Conservation (phyloP, 2,329 filamentous ascomycete genomes). For the Coniochaeta sp. region DNA sequence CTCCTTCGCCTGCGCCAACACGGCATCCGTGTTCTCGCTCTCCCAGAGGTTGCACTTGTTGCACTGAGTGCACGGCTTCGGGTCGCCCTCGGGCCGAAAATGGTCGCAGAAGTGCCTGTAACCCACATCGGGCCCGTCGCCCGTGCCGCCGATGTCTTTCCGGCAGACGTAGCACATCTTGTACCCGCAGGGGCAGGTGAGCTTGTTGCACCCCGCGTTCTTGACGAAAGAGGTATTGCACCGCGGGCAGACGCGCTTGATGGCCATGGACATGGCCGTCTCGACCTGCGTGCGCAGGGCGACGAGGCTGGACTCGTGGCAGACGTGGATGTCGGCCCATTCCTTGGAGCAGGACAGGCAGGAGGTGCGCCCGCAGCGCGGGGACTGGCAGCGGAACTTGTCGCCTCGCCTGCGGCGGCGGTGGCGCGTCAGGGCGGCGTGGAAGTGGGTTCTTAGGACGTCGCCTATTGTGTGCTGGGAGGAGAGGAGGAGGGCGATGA, state of each 20-base stretch:
- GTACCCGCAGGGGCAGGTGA: constrained; percentile 95
- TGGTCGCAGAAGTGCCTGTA: constrained; percentile 96
- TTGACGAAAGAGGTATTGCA: constrained; percentile 94
- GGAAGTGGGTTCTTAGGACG: constrained; percentile 39
- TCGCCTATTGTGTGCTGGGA: constrained; percentile 34
- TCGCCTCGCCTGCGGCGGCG: constrained; percentile 65
- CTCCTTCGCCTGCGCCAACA: constrained; percentile 61
- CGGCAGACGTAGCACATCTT: constrained; percentile 98
- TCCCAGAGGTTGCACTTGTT: constrained; percentile 75
- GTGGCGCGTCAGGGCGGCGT: constrained; percentile 57
- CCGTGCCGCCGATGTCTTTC: constrained; percentile 53
- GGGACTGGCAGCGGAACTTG: constrained; percentile 69
- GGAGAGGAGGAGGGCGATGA: constrained; percentile 36
- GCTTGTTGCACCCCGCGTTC: constrained; percentile 89
- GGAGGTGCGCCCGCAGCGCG: constrained; percentile 60
- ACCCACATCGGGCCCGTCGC: constrained; percentile 52
- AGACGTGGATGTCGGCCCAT: constrained; percentile 85
- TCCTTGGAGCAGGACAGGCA: constrained; percentile 76
- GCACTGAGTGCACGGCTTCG: constrained; percentile 67
- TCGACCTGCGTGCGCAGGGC: constrained; percentile 86
- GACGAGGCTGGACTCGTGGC: constrained; percentile 75
- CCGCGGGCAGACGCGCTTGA: constrained; percentile 89
- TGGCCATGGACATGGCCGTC: constrained; percentile 83
- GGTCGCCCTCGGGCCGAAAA: constrained; percentile 75
- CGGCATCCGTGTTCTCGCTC: constrained; percentile 63